Conservation (phyloP, 192 early-diverging fungal species). For the Allomyces macrogynus region DNA sequence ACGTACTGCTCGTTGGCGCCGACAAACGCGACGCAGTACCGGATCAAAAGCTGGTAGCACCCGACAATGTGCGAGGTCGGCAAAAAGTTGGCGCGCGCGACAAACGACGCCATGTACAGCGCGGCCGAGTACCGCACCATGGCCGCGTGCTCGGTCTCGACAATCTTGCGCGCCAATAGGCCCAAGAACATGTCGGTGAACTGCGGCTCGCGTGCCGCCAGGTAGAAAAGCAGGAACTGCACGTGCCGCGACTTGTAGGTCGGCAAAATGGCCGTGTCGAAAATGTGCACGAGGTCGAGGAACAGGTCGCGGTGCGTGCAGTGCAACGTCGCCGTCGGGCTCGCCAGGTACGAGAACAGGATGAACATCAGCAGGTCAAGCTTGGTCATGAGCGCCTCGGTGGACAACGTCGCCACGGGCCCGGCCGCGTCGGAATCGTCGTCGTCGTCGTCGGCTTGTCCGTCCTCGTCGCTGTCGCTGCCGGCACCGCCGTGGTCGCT, state of each 20-base stretch:
- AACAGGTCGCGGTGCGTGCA: conserved; percentile 32
- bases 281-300: conserved; percentile 47
- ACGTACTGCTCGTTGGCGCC: conserved; percentile 33
- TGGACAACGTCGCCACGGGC: conserved; percentile 13
- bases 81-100: conserved; percentile 70
- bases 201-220: conserved; percentile 35
- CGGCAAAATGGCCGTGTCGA: conserved; percentile 53
- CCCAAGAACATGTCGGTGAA: conserved; percentile 63
- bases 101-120: conserved; percentile 68
- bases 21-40: conserved; percentile 46
- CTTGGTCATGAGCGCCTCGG: conserved; percentile 40
- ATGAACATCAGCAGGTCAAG: conserved; percentile 50
- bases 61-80: conserved; percentile 32
- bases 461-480: conserved; percentile 6
- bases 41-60: conserved; percentile 42
- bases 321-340: conserved; percentile 2
- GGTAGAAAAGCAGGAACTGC: conserved; percentile 81
- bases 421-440: conserved; percentile 5
- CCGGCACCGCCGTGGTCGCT: conserved; percentile 1
- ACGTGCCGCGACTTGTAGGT: conserved; percentile 79
- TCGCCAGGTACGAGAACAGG: conserved; percentile 37
- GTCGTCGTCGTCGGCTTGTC: conserved; percentile 8
- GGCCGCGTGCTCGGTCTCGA: conserved; percentile 33
- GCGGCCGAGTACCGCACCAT: conserved; percentile 56
- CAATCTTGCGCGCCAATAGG: conserved; percentile 38